Percentiles rank a stretch among this genome's conserved stretches.
Evolutionary conservation across 495 filamentous ascomycete species (phyloP).

Genomic region (Massariosphaeria phaeospora): DNA sequence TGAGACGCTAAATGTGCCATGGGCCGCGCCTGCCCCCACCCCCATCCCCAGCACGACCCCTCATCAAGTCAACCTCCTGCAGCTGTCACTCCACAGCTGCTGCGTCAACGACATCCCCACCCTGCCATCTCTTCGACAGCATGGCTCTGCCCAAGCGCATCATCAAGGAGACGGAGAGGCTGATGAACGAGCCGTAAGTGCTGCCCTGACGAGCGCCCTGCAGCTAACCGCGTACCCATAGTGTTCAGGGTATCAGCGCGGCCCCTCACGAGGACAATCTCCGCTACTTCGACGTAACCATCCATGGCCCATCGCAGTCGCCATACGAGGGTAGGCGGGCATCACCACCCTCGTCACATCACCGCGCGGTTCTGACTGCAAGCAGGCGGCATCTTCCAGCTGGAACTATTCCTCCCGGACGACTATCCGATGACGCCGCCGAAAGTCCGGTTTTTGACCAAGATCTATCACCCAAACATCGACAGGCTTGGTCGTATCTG

Average conservation of each 20-base stretch:
- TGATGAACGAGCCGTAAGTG: constrained; percentile 91
- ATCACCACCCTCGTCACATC: not conserved
- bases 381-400: constrained; percentile 88
- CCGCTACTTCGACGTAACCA: constrained; percentile 94
- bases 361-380: constrained; percentile 1
- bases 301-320: constrained; percentile 88
- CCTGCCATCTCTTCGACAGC: not conserved
- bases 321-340: constrained; percentile 74
- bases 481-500: constrained; percentile 97
- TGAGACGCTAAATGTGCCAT: no score
- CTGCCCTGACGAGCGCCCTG: not conserved
- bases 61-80: not conserved
- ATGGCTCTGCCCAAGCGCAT: constrained; percentile 88
- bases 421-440: constrained; percentile 99
- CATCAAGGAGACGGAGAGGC: constrained; percentile 95
- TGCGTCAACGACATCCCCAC: not conserved
- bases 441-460: constrained; percentile 96
- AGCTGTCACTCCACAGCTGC: no score
- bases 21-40: not conserved
- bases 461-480: constrained; percentile 99
- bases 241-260: constrained; percentile 93
- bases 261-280: constrained; percentile 98
- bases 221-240: constrained; percentile 38
- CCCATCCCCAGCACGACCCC: not conserved
- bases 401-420: constrained; percentile 97